These are phyloP conservation scores for Ascochyta rabiei DNA, from an alignment of 2,329 filamentous ascomycete genomes.

Conservation along the genomic window DNA sequence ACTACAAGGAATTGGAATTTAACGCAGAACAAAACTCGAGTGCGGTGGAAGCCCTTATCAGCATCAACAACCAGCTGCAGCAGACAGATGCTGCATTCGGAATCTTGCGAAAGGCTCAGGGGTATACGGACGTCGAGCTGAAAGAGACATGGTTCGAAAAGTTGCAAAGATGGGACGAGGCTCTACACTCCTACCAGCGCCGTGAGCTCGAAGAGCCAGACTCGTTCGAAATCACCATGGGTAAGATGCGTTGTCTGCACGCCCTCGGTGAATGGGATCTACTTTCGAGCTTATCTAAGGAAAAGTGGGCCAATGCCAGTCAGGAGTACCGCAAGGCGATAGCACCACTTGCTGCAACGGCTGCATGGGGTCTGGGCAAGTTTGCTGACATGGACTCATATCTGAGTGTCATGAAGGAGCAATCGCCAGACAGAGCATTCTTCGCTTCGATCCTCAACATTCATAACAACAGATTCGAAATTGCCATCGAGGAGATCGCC, in stretches of 20 bases:
- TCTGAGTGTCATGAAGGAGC: slow-evolving; percentile 89
- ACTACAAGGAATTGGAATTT: slow-evolving; percentile 99
- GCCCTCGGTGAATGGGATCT: slow-evolving; percentile 97
- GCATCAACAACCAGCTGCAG: slow-evolving; percentile 98
- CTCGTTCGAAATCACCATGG: slow-evolving; percentile 96
- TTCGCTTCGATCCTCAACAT: slow-evolving; percentile 95
- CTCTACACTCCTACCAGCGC: slow-evolving; percentile 86
- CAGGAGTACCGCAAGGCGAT: slow-evolving; percentile 88
- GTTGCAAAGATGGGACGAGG: slow-evolving; percentile 97
- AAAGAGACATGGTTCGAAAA: slow-evolving; percentile 99
- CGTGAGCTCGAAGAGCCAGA: slow-evolving; percentile 74
- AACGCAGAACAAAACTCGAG: slow-evolving; percentile 95
- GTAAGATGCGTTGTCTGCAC: slow-evolving; percentile 98
- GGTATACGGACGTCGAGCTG: slow-evolving; percentile 93
- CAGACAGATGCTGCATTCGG: slow-evolving; percentile 98
- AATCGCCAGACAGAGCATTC: slow-evolving; percentile 93
- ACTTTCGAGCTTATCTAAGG: slow-evolving; percentile 83
- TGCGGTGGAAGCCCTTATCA: slow-evolving; percentile 95
- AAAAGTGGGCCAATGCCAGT: slow-evolving; percentile 90
- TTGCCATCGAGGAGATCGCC: slow-evolving; percentile 86
- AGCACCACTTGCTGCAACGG: slow-evolving; percentile 90
- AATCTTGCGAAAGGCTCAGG: slow-evolving; percentile 93
- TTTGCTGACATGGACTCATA: slow-evolving; percentile 99
- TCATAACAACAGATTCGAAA: slow-evolving; percentile 93
- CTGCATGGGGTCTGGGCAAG: slow-evolving; percentile 93